These are phyloP conservation scores for Syzygium syzygioides DNA, from an alignment of 441 rosid species.

Conservation along the genomic window DNA sequence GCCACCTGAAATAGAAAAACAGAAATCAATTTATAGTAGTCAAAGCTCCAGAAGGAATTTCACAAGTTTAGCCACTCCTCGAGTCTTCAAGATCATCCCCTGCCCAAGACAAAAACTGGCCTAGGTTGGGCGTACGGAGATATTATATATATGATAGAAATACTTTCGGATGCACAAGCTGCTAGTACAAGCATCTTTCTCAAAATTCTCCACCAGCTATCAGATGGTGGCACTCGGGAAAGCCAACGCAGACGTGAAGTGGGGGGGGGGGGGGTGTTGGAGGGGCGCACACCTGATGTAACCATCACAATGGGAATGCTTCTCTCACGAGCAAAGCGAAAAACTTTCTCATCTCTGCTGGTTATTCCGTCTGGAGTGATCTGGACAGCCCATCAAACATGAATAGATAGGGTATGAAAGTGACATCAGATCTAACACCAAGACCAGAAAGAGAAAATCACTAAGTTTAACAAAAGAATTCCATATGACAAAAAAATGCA, in stretches of 20 bases:
- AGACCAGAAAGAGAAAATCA: not conserved
- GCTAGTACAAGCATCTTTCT: not conserved
- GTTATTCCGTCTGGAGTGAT: conserved; percentile 72
- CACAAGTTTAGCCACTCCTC: not conserved
- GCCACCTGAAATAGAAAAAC: conserved; percentile 54
- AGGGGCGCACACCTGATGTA: conserved; percentile 66
- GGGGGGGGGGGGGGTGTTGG: not conserved
- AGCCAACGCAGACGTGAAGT: not conserved
- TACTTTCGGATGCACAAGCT: not conserved
- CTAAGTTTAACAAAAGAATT: not conserved
- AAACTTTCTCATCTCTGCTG: conserved; percentile 85
- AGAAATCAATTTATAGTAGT: not conserved
- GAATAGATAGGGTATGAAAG: not conserved
- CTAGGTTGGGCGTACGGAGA: not conserved
- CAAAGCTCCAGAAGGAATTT: not conserved
- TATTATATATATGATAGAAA: not conserved
- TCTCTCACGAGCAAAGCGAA: conserved; percentile 73
- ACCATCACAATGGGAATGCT: conserved; percentile 79
- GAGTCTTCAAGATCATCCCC: not conserved
- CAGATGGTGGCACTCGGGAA: not conserved
- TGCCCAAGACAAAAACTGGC: not conserved
- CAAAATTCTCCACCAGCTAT: not conserved
- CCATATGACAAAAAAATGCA: not conserved
- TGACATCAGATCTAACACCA: not conserved
- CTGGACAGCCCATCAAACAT: conserved; percentile 31